Evolutionary conservation across 305 asterid genomes (phyloP).

Genomic region (Ilex paraguariensis): DNA sequence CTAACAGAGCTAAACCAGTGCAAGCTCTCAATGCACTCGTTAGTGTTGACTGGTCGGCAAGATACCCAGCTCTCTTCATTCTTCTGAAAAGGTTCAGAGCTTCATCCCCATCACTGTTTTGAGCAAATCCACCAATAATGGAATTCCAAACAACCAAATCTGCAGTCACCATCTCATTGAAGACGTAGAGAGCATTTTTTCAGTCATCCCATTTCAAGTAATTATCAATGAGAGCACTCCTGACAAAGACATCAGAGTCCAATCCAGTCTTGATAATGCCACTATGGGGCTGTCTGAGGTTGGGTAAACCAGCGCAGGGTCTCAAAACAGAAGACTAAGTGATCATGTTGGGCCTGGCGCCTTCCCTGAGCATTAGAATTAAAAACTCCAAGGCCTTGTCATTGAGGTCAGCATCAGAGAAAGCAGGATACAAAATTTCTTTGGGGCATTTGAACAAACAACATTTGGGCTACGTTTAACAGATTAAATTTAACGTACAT

Average conservation of each 20-base stretch:
- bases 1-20: slow-evolving; percentile 65
- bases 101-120: slow-evolving; percentile 61
- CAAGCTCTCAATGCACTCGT: slow-evolving; percentile 75
- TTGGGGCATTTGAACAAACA: slow-evolving; percentile 58
- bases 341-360: slow-evolving; percentile 64
- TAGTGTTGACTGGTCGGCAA: slow-evolving; percentile 52
- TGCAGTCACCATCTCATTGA: slow-evolving; percentile 55
- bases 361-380: slow-evolving; percentile 64
- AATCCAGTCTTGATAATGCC: slow-evolving; percentile 56
- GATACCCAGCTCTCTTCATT: slow-evolving; percentile 60
- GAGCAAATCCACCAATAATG: slow-evolving; percentile 72
- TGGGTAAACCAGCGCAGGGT: slow-evolving; percentile 41
- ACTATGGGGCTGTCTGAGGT: slow-evolving; percentile 49
- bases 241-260: slow-evolving; percentile 68
- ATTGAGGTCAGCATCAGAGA: slow-evolving; percentile 34
- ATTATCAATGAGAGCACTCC: slow-evolving; percentile 66
- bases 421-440: slow-evolving; percentile 62
- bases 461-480: slow-evolving; percentile 40
- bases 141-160: slow-evolving; percentile 82
- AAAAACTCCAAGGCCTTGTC: slow-evolving; percentile 49
- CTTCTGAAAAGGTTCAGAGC: slow-evolving; percentile 56
- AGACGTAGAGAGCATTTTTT: slow-evolving; percentile 31
- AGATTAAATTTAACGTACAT: slow-evolving; percentile 71
- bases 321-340: slow-evolving; percentile 73
- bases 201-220: slow-evolving; percentile 57